These are phyloP conservation scores for Kluyveromyces starmeri DNA, from an alignment of 805 yeast species.

Conservation along the genomic window DNA sequence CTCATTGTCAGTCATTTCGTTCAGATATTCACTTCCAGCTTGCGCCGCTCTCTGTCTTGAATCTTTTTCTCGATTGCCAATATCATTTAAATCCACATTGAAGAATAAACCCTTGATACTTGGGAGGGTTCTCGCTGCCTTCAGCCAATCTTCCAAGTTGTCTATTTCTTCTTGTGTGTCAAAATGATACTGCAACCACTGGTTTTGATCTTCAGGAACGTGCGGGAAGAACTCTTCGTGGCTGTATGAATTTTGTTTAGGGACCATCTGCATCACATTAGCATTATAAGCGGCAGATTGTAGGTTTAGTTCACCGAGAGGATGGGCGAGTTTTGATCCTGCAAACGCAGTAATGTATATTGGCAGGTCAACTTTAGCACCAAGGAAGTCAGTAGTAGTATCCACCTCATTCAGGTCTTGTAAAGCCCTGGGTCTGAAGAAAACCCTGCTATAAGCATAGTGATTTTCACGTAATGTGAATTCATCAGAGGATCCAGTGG, in stretches of 20 bases:
- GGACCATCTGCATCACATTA: conserved; percentile 41
- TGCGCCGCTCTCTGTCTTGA: conserved; percentile 26
- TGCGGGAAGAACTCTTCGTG: conserved; percentile 36
- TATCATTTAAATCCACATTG: conserved; percentile 47
- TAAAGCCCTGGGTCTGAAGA: conserved; percentile 39
- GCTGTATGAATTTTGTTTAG: conserved; percentile 33
- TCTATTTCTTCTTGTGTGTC: conserved; percentile 31
- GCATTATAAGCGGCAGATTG: conserved; percentile 19
- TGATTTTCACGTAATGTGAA: conserved; percentile 37
- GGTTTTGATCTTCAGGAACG: conserved; percentile 29
- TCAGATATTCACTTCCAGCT: conserved; percentile 8
- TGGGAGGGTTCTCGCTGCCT: conserved; percentile 31
- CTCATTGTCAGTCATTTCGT: conserved; percentile 6
- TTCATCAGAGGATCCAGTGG: conserved; percentile 45
- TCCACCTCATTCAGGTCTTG: conserved; percentile 29
- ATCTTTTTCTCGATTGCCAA: conserved; percentile 48
- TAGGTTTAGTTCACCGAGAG: conserved; percentile 30
- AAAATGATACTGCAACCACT: conserved; percentile 44
- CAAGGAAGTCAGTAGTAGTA: conserved; percentile 39
- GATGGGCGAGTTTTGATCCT: conserved; percentile 35
- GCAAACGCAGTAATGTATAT: conserved; percentile 44
- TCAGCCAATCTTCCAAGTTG: conserved; percentile 22
- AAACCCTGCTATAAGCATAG: conserved; percentile 33
- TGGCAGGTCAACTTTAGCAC: conserved; percentile 37
- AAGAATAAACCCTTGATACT: conserved; percentile 41